A percentile compares a stretch with the other conserved stretches of the same genome.
These are phyloP conservation scores for Yarrowia sp. DNA, from an alignment of 805 yeast genomes.

Conservation along the genomic window DNA sequence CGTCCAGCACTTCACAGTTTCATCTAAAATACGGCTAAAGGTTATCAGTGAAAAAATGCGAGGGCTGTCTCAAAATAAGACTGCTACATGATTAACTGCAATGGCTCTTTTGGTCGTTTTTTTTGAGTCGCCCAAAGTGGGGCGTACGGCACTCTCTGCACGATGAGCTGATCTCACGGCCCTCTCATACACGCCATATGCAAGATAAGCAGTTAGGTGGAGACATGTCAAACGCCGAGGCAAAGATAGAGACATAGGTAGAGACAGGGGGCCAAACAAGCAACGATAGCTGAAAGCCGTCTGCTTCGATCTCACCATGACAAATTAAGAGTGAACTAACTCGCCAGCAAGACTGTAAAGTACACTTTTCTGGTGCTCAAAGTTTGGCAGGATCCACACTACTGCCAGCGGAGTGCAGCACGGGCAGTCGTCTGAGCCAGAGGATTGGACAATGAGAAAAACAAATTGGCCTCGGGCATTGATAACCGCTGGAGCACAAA, in stretches of 20 bases:
- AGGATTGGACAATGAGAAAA: background rate
- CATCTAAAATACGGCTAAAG: slow-evolving; percentile 10
- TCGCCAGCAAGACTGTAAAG: slow-evolving; percentile 1
- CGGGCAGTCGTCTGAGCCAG: background rate
- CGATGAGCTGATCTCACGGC: background rate
- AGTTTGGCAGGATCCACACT: background rate
- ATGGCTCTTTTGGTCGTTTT: background rate
- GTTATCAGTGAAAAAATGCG: background rate
- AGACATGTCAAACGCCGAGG: background rate
- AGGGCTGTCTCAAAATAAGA: slow-evolving; percentile 3
- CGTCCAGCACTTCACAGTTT: background rate
- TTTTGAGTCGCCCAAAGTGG: slow-evolving; percentile 1
- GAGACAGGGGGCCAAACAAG: too few relatives aligned
- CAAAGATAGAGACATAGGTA: background rate
- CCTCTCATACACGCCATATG: background rate
- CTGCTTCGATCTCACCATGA: too few relatives aligned
- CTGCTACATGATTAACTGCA: slow-evolving; percentile 3
- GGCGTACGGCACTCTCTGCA: slow-evolving; percentile 1
- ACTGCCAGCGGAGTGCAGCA: background rate
- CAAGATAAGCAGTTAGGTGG: background rate
- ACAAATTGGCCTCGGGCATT: background rate
- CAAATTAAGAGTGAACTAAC: background rate
- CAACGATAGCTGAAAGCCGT: too few relatives aligned
- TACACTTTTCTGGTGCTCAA: background rate
- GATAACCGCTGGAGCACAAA: background rate